phyloP scores from a whole-genome alignment of 257 asterid species.

The Jacaranda copaia region DNA sequence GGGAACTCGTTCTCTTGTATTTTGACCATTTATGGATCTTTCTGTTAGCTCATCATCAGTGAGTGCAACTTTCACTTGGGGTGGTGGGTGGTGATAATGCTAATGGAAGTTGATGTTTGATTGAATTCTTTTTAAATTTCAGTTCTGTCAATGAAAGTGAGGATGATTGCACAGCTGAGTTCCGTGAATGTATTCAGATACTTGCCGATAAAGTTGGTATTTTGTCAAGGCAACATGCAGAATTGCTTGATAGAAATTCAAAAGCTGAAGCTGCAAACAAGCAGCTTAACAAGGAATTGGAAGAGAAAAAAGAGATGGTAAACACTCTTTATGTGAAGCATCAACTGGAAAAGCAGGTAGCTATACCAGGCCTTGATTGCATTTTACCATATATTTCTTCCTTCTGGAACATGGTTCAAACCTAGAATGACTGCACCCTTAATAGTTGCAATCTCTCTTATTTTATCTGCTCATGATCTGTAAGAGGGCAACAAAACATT shows the following conservation, averaged over 20 bases:
- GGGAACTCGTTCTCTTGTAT: too few species aligned
- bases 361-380: not conserved
- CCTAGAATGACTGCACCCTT: too few species aligned
- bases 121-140: conserved; percentile 30
- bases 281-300: conserved; percentile 62
- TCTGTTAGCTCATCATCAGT: too few species aligned
- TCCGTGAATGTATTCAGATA: conserved; percentile 63
- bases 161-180: conserved; percentile 62
- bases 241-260: conserved; percentile 60
- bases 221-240: conserved; percentile 61
- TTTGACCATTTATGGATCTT: too few species aligned
- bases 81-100: not conserved
- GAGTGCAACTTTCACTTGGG: not conserved
- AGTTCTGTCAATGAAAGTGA: conserved; percentile 61
- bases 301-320: conserved; percentile 68
- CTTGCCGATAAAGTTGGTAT: conserved; percentile 74
- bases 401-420: too few species aligned
- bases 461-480: too few species aligned
- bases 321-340: conserved; percentile 64
- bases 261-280: conserved; percentile 67
- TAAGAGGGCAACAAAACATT: too few species aligned
- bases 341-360: conserved; percentile 82
- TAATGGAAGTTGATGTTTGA: conserved; percentile 8
- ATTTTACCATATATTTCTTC: not conserved
- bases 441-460: too few species aligned